Evolutionary conservation across 106 monocot genomes (phyloP).

Genomic region (Agapanthus africanus): DNA sequence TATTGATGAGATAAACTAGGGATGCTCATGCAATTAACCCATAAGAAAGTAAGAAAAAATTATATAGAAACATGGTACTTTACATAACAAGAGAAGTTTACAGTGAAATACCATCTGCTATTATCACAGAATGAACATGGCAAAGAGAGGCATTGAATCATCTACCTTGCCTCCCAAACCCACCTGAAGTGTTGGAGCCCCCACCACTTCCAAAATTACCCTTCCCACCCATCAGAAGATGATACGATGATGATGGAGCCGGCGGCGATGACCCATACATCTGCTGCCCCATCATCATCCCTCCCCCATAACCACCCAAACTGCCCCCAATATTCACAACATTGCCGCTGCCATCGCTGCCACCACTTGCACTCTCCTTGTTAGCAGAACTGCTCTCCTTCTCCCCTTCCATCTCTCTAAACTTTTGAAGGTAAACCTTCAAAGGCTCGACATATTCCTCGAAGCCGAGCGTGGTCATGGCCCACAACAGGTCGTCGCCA

Average conservation of each 20-base stretch:
- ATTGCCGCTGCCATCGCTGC: background rate
- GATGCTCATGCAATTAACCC: no score
- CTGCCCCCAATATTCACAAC: conserved; percentile 11
- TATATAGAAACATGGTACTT: no score
- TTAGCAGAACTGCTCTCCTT: conserved; percentile 6
- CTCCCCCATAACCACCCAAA: conserved; percentile 5
- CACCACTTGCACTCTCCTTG: conserved; percentile 1
- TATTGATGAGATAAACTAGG: no score
- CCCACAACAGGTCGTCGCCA: conserved; percentile 68
- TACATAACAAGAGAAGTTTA: no score
- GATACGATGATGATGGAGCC: no score
- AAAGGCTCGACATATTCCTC: conserved; percentile 34
- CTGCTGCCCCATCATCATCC: background rate
- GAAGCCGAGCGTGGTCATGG: conserved; percentile 51
- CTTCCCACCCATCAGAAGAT: conserved; percentile 13
- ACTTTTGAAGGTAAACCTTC: conserved; percentile 26
- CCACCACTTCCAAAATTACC: conserved; percentile 1
- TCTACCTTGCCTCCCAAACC: conserved; percentile 1
- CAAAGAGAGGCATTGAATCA: no score
- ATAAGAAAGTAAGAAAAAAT: no score
- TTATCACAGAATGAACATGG: no score
- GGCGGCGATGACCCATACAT: conserved; percentile 6
- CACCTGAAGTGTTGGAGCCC: conserved; percentile 10
- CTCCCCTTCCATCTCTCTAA: conserved; percentile 36
- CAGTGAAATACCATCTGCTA: no score